These are phyloP conservation scores for Solanum etuberosum DNA, from an alignment of 257 asterid genomes.

Conservation along the genomic window DNA sequence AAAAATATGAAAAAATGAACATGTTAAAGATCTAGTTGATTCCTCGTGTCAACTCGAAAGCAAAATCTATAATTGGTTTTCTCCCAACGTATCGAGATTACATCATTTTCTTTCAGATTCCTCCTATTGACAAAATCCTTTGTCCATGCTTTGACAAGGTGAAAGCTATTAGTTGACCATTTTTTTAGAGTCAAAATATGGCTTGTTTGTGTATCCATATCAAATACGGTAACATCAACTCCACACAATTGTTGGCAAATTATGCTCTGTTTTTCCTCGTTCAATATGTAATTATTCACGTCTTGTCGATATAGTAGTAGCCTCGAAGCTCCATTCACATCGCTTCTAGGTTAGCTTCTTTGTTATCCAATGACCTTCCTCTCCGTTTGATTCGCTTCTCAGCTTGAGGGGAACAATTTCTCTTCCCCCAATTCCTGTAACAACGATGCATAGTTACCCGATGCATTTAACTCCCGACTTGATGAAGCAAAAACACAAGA, in stretches of 20 bases:
- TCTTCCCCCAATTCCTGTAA: neutral
- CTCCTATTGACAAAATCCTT: neutral
- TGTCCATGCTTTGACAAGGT: neutral
- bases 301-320: neutral
- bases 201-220: neutral
- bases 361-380: neutral
- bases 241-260: no score
- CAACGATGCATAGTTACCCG: neutral
- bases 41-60: neutral
- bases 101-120: no score
- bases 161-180: neutral
- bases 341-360: no score
- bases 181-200: neutral
- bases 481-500: neutral
- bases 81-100: neutral
- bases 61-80: neutral
- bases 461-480: neutral
- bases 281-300: no score
- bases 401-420: neutral
- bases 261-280: neutral
- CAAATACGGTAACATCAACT: neutral
- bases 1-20: neutral
- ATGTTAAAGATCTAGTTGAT: neutral
- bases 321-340: neutral
- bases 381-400: neutral